phyloP scores from a whole-genome alignment of 2,329 filamentous ascomycete species.

The Emericellopsis cladophorae region DNA sequence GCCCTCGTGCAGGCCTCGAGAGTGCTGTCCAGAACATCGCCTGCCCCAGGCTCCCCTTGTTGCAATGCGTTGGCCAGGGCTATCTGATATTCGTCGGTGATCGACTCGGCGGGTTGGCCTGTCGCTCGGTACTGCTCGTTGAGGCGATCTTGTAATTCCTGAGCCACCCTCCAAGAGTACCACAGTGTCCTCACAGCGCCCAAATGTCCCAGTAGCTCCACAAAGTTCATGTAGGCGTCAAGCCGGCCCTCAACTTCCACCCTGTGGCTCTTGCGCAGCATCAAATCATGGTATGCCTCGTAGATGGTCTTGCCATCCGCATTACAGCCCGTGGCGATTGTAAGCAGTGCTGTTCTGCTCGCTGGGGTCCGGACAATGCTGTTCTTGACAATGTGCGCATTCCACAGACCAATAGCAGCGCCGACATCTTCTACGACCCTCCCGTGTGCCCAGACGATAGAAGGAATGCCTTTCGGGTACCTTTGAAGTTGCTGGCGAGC shows the following conservation, averaged over 20 bases:
- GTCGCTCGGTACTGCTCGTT: no score
- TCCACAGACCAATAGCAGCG: background rate
- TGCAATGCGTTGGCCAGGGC: no score
- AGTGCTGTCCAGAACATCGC: no score
- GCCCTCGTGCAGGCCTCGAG: no score
- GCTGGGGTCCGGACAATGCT: background rate
- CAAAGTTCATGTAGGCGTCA: background rate
- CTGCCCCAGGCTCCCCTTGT: no score
- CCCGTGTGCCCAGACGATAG: background rate
- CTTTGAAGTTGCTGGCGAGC: background rate
- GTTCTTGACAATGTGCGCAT: background rate
- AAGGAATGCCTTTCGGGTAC: background rate
- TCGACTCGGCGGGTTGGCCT: no score
- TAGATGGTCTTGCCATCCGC: background rate
- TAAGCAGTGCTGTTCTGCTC: background rate
- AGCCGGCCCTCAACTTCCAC: background rate
- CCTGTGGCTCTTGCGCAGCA: background rate
- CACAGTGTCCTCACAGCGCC: conserved; percentile 3
- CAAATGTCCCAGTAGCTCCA: conserved; percentile 2
- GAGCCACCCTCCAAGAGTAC: background rate
- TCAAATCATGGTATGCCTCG: background rate
- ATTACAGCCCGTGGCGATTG: background rate
- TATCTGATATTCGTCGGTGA: no score
- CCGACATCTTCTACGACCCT: background rate
- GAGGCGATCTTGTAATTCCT: no score